A percentile compares a stretch with the other conserved stretches of the same genome.
phyloP scores from a whole-genome alignment of 345 rosid species.

The Lumnitzera racemosa region DNA sequence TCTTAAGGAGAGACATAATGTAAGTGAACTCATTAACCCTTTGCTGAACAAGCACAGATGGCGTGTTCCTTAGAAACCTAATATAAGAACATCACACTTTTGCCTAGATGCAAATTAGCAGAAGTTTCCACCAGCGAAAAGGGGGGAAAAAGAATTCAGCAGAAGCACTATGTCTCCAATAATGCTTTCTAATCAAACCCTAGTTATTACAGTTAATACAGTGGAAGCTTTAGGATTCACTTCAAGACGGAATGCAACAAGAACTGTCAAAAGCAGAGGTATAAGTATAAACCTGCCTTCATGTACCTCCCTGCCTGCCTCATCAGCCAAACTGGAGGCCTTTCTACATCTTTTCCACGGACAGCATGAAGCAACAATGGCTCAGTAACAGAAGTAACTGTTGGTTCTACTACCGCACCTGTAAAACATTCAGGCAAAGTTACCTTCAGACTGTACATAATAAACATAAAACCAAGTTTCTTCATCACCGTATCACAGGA shows the following conservation, averaged over 20 bases:
- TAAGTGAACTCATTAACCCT: too few relatives aligned
- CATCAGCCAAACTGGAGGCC: slow-evolving; percentile 99
- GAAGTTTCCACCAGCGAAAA: too few relatives aligned
- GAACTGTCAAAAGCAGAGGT: slow-evolving; percentile 3
- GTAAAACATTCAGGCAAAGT: slow-evolving; percentile 8
- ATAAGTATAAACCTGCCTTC: slow-evolving; percentile 70
- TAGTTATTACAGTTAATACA: too few relatives aligned
- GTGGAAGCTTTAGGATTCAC: not conserved
- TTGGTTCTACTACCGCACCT: slow-evolving; percentile 55
- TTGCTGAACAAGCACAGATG: too few relatives aligned
- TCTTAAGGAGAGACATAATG: too few relatives aligned
- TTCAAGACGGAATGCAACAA: not conserved
- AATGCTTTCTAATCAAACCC: too few relatives aligned
- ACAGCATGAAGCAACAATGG: slow-evolving; percentile 93
- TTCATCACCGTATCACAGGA: too few relatives aligned
- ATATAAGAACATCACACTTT: too few relatives aligned
- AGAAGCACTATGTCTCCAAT: too few relatives aligned
- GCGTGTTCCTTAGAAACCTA: too few relatives aligned
- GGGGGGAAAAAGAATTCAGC: too few relatives aligned
- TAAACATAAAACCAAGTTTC: not conserved
- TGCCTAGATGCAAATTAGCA: too few relatives aligned
- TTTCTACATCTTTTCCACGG: slow-evolving; percentile 79
- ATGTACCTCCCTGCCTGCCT: slow-evolving; percentile 99
- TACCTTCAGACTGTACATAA: not conserved
- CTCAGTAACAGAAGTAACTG: slow-evolving; percentile 37